Evolutionary conservation across 2,329 filamentous ascomycete species (phyloP).

Genomic region (Herpotrichia juniperi): DNA sequence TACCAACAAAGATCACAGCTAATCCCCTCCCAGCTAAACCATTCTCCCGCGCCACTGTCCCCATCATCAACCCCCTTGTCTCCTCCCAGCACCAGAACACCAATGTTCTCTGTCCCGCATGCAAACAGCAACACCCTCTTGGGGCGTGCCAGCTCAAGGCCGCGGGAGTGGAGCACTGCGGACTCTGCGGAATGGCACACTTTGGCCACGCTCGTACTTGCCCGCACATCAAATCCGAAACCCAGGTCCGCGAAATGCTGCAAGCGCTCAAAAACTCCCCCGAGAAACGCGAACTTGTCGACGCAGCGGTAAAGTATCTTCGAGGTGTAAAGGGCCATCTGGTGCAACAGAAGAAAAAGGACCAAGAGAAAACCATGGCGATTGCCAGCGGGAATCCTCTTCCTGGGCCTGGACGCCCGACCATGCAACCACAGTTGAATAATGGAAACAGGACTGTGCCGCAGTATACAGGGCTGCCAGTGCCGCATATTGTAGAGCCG

Average conservation of each 20-base stretch:
- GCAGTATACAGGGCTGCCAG: too few species aligned
- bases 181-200: constrained; percentile 68
- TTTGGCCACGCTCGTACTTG: constrained; percentile 63
- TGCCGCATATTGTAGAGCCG: too few species aligned
- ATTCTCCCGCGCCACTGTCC: constrained; percentile 37
- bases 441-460: too few species aligned
- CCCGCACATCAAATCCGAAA: constrained; percentile 67
- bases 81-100: constrained; percentile 24
- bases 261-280: constrained; percentile 64
- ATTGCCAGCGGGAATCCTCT: background rate
- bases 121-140: constrained; percentile 57
- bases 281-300: constrained; percentile 61
- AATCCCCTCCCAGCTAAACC: constrained; percentile 34
- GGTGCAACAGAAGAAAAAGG: constrained; percentile 58
- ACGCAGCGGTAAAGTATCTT: constrained; percentile 63
- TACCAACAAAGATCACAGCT: constrained; percentile 5
- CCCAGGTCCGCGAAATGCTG: constrained; percentile 68
- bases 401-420: too few species aligned
- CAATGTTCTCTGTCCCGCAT: constrained; percentile 57
- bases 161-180: constrained; percentile 66
- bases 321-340: constrained; percentile 62
- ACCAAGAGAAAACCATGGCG: constrained; percentile 38
- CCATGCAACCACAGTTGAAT: too few species aligned
- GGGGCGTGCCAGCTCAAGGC: constrained; percentile 68
- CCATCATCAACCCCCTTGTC: constrained; percentile 32